phyloP scores from a whole-genome alignment of 2,329 filamentous ascomycete genomes.

The Teratosphaeria epicoccoides region DNA sequence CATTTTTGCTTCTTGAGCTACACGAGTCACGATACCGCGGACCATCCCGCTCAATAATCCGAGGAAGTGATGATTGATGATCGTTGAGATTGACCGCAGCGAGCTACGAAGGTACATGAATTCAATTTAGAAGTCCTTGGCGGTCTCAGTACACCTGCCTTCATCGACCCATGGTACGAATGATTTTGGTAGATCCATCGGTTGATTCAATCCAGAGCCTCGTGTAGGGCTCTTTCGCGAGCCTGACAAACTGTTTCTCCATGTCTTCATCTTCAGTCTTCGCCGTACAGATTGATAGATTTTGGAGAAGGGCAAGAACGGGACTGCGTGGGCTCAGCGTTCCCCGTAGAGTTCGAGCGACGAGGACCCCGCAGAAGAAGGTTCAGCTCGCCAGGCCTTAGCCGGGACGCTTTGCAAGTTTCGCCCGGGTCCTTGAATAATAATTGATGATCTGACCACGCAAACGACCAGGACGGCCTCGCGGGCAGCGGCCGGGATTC shows the following conservation, averaged over 20 bases:
- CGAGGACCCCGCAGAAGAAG: not conserved
- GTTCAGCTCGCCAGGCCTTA: not conserved
- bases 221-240: not conserved
- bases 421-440: not conserved
- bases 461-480: not conserved
- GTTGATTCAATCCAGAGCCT: not conserved
- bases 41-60: no score
- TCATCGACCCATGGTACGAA: not conserved
- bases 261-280: not conserved
- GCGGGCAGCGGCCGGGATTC: not conserved
- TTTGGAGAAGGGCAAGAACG: not conserved
- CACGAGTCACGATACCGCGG: no score
- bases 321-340: not conserved
- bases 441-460: no score
- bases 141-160: not conserved
- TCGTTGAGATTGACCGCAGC: no score
- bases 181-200: not conserved
- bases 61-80: no score
- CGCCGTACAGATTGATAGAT: not conserved
- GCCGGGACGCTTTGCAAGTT: not conserved
- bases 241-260: not conserved
- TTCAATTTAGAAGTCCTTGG: no score
- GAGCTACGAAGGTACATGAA: no score
- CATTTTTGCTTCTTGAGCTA: no score
- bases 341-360: no score